phyloP scores from a whole-genome alignment of 1,139 yeast species.

The Debaryomycetaceae sp. region DNA sequence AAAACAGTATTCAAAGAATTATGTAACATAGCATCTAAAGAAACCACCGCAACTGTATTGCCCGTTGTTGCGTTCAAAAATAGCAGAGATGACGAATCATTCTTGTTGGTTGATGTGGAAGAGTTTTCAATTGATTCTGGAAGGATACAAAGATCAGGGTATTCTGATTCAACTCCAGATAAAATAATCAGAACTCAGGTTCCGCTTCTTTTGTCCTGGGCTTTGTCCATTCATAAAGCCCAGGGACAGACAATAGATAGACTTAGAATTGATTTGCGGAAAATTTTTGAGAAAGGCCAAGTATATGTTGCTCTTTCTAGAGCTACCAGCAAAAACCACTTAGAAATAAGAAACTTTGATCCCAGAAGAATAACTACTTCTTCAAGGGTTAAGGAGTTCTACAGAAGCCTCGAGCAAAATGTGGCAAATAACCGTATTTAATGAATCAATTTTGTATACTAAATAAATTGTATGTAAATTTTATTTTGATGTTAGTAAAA shows the following conservation, averaged over 20 bases:
- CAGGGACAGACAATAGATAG: constrained; percentile 87
- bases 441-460: neutral
- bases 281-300: constrained; percentile 80
- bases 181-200: constrained; percentile 52
- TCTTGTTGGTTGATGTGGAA: constrained; percentile 61
- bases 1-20: constrained; percentile 23
- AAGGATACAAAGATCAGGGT: constrained; percentile 6
- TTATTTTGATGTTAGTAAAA: no score
- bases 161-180: constrained; percentile 10
- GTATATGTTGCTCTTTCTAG: constrained; percentile 90
- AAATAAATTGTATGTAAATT: constrained; percentile 1
- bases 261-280: constrained; percentile 69
- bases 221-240: constrained; percentile 84
- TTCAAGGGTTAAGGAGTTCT: constrained; percentile 64
- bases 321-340: constrained; percentile 70
- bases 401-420: constrained; percentile 35
- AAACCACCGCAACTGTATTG: constrained; percentile 26
- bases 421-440: neutral
- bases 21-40: constrained; percentile 30
- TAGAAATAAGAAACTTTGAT: constrained; percentile 73
- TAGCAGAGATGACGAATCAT: constrained; percentile 25
- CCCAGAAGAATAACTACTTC: constrained; percentile 63
- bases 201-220: constrained; percentile 83
- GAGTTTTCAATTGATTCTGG: constrained; percentile 54
- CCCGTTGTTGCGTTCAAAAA: constrained; percentile 60